Percentiles rank a stretch among this genome's conserved stretches.
phyloP scores from a whole-genome alignment of 306 rosid genomes.

The Cicer arietinum region DNA sequence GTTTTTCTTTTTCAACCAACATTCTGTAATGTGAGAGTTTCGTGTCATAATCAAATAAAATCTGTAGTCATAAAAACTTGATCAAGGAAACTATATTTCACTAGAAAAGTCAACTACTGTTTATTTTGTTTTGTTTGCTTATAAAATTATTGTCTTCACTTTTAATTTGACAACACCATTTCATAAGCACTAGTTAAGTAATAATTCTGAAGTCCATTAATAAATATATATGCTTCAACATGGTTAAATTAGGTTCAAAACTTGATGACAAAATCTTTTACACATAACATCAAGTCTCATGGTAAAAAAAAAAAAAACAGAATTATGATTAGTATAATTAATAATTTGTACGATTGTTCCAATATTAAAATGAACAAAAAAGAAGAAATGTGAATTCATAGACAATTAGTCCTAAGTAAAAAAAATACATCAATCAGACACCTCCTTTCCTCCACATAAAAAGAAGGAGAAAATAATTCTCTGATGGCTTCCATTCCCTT shows the following conservation, averaged over 20 bases:
- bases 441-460: conserved; percentile 28
- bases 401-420: conserved; percentile 40
- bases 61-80: neutral
- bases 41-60: conserved; percentile 20
- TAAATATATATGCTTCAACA: conserved; percentile 7
- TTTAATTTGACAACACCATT: neutral
- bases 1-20: conserved; percentile 12
- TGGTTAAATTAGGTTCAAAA: conserved; percentile 4
- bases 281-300: conserved; percentile 25
- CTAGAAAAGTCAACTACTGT: neutral
- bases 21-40: neutral
- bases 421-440: conserved; percentile 49
- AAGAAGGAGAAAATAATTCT: conserved; percentile 42
- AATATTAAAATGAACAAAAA: neutral
- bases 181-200: neutral
- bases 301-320: neutral
- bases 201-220: neutral
- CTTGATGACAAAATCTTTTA: neutral
- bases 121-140: neutral
- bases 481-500: conserved; percentile 49
- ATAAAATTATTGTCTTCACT: conserved; percentile 4
- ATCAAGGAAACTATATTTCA: conserved; percentile 8
- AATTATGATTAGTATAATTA: conserved; percentile 25
- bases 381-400: conserved; percentile 26
- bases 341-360: conserved; percentile 44